Base-by-base conservation (phyloP, 176 grass and related monocot species). In the Leersia perrieri region DNA sequence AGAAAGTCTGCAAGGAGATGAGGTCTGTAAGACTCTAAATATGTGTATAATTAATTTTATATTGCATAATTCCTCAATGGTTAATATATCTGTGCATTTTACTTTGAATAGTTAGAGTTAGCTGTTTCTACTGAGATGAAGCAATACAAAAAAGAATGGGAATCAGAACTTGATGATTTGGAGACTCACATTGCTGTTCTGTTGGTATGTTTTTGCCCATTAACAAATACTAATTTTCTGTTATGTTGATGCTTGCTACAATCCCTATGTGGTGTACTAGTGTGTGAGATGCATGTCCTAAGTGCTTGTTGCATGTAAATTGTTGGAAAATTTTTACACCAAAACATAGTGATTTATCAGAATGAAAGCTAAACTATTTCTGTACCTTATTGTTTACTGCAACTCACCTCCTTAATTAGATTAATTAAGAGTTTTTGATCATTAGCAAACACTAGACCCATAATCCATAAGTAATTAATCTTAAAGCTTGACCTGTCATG, bases 101-200 rank as follows among this genome's bases (percentile, higher is more conserved):
- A 64, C 74, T 86, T 41, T 58, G 51, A 67, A 79, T 90, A 98
- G 96, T 90, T 98, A 73, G 96, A 98, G 27, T 82, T 67, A 57
- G 88, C 96, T n/a, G 82, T 98, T 61, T 84, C 77, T 84, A 82
- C 77, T 82, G 96, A 98, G 84, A 98, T 98, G 92, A 75, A 93
- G 80, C 76, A 90, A 70, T 89, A 90, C 85, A 78, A 71, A 79
- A 77, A 88, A 53, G 84, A 93, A 77, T 95, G 92, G 96, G 85
- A 89, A 80, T 76, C 66, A 78, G 88, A 88, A 76, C 96, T 98
- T 73, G 96, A 98, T 73, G 87, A 88, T 74, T 83, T 98, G 63
- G 96, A 95, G 88, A 95, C 51, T 36, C 89, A 79, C 47, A 95
- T 82, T 90, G 49, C 88, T 79, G 30, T 91, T 70, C 76, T 98